Evolutionary conservation across 768 basidiomycete genomes (phyloP), one percentile per base, ranked within the genome.

Genomic region (Neoboletus subvelutipes): DNA sequence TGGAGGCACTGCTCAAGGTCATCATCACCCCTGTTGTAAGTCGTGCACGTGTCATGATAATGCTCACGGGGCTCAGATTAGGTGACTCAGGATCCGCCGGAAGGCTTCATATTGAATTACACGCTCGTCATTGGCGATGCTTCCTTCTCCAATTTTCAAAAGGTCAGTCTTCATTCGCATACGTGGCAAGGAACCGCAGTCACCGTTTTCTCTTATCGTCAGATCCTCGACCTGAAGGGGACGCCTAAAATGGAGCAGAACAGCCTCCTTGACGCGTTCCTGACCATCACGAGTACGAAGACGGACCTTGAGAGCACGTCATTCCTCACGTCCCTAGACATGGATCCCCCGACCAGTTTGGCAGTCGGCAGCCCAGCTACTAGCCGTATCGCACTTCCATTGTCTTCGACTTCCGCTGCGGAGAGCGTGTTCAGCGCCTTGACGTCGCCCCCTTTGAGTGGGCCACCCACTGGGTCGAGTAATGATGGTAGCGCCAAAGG

Each of bases 131-230:
- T 99, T 59, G 92, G 92, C 24, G 96, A 98, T 73, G 87, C 90
- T 6, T 95, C 94, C 2, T 95, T 95, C 73, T 89, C 88, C 31
- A 98, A 98, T 73, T 99, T 99, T 78, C 97, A 98, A 77, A 99
- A 99, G 85, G 94, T 89, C 34, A 39, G 73, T n/a, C 45, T 28
- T 22, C 13, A 17, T n/a, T 20, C 45, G 12, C 15, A 15, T 31
- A 18, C 39, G 51, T 39, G 37, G 34, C 39, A 39, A 37, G 45
- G 46, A 31, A 52, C 60, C 56, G 54, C 62, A 56, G 55, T 60
- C 40, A 64, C 24, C 13, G n/a, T 22, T 10, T 26, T 37, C 22
- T 34, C 47, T 41, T 52, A 9, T 39, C 20, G n/a, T 5, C 58
- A 97, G 94, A 92, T 98, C 52, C 81, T 98, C 18, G 95, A 98